Evolutionary conservation across 208 protist species (phyloP), one percentile per base, ranked within the genome.

Genomic region (Vickermania ingenoplastis): DNA sequence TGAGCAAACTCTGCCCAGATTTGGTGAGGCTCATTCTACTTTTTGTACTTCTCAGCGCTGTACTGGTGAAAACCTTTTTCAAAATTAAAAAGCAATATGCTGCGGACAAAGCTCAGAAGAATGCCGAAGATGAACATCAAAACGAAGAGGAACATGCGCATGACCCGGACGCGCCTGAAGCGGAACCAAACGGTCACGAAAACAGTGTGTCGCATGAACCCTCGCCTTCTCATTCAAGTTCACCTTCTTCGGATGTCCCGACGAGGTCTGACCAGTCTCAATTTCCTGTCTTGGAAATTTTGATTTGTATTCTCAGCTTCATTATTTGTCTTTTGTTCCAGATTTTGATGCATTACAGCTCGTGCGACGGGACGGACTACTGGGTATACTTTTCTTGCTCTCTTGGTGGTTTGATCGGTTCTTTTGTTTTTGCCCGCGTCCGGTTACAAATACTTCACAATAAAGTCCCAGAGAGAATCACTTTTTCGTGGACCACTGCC

Each of bases 1-100:
- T 91, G 23, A 87, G 78, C 48, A 81, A 76, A 59, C n/a, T 90
- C n/a, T 82, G 77, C 58, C 83, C 87, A 2, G 83, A 94, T 57
- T 61, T 84, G 21, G 54, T 94, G 5, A 79, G 87, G 22, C 69
- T 94, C n/a, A 28, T 87, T 7, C 70, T 91, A 11, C 74, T 94
- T 22, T 85, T 91, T 52, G 45, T 77, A 49, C 52, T 94, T 2
- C 77, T 94, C 24, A 65, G 69, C 0, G 55, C 54, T 22, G 83
- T 89, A 50, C 73, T 94, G 23, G 73, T 83, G 54, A 67, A 76
- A 53, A 88, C 77, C 0, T 60, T 88, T 14, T 48, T 61, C 30
- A 86, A 89, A 65, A 81, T 82, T 72, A 66, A 65, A 67, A 48
- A 25, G 24, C 80, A 89, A 64, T 88, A 87, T 61, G 57, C 41